Evolutionary conservation across 2,329 filamentous ascomycete genomes (phyloP), one percentile per base, ranked within the genome.

Genomic region (Diplodia sapinea): DNA sequence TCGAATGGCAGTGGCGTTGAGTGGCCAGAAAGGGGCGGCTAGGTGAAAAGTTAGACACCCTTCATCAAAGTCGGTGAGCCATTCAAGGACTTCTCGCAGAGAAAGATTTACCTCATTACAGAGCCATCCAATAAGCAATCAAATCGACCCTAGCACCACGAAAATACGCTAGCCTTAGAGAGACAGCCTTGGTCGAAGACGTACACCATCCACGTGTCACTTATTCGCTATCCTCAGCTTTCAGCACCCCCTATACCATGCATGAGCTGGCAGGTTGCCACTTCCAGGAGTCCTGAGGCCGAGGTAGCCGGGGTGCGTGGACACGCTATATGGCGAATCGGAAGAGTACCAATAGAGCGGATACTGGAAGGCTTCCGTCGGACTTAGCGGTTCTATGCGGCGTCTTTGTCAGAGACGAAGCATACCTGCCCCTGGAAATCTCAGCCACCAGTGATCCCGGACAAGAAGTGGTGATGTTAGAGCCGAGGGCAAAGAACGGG

Each of bases 41-140:
- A 29, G 26, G 13, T 62, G 43, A 62, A 29, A 23, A 7, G 9
- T 13, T 15, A 43, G 43, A 11, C 40, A 26, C 29, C 26, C 31
- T 38, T 63, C 43, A 63, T 63, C 29, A 26, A 62, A 63, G 59
- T 63, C 59, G 59, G 59, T 63, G 59, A 36, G 59, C 7, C n/a
- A n/a, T 15, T 31, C 29, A 36, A 9, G 43, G 33, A 17, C 15
- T 29, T 43, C 38, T 43, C 11, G 56, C 31, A 38, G 11, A 63
- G 11, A 13, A 51, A 51, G 29, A 51, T 63, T 63, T 51, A 47
- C 33, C 47, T 51, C 29, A 38, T 63, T 13, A 17, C 26, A 8
- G 20, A 38, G n/a, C 20, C 26, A n/a, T 38, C 59, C 59, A 63
- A 63, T 63, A 29, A 63, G 59, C 59, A 63, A 38, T 23, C n/a